Percentiles rank a stretch among this genome's conserved stretches.
Evolutionary conservation across 257 asterid genomes (phyloP).

Genomic region (Cinchona pubescens): DNA sequence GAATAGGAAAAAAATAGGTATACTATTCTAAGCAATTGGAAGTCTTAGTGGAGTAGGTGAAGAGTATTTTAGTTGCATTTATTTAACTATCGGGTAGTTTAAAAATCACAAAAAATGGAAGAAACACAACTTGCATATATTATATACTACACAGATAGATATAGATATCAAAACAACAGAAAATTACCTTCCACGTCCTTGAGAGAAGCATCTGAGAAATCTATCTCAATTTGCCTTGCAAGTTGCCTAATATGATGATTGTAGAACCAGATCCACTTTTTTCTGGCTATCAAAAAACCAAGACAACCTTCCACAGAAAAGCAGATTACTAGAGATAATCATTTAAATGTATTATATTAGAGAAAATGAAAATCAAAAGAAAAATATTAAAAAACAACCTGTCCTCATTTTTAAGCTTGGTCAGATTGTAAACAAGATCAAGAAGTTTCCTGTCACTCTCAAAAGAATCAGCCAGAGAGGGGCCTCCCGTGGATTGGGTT

Average conservation of each 20-base stretch:
- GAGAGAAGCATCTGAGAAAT: constrained; percentile 14
- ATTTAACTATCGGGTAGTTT: no score
- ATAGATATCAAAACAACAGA: constrained; percentile 13
- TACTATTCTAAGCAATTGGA: no score
- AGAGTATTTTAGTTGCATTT: no score
- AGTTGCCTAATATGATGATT: constrained; percentile 24
- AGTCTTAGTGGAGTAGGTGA: no score
- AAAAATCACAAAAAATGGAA: no score
- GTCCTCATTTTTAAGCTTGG: constrained; percentile 40
- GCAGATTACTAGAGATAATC: no score
- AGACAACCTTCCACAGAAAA: constrained; percentile 39
- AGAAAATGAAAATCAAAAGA: constrained; percentile 5
- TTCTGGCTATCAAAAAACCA: constrained; percentile 64
- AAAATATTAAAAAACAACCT: constrained; percentile 34
- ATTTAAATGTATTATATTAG: not conserved
- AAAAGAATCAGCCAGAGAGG: constrained; percentile 38
- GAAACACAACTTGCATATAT: no score
- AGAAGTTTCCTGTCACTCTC: constrained; percentile 51
- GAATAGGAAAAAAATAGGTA: no score
- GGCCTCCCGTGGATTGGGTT: constrained; percentile 31
- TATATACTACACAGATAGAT: no score
- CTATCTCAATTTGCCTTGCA: constrained; percentile 27
- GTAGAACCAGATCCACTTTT: constrained; percentile 31
- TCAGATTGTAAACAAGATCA: constrained; percentile 40
- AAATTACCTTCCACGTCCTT: constrained; percentile 29